Evolutionary conservation across 352 stramenopile species (phyloP).

Genomic region (Hyaloperonospora brassicae): DNA sequence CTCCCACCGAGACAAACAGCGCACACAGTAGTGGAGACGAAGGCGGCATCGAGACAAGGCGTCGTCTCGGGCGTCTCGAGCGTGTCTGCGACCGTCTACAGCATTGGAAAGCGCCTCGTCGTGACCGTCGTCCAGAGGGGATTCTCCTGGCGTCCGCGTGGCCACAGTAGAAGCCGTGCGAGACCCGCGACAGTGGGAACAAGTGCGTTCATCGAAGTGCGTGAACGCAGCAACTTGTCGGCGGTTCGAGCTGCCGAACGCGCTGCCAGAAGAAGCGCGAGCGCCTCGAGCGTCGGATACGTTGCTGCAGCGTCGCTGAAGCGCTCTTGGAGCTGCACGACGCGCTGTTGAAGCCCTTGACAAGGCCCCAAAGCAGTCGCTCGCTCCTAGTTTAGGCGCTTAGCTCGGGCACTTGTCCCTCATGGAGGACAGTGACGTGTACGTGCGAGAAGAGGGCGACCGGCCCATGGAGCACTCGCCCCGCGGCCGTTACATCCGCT

Average conservation of each 20-base stretch:
- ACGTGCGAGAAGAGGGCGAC: conserved; percentile 66
- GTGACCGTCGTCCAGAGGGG: conserved; percentile 11
- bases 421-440: conserved; percentile 66
- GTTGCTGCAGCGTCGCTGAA: too few relatives aligned
- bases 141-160: conserved; percentile 11
- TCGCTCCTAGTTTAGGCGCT: conserved; percentile 1
- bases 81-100: conserved; percentile 12
- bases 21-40: conserved; percentile 23
- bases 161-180: conserved; percentile 14
- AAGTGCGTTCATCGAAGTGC: not conserved
- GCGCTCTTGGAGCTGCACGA: too few relatives aligned
- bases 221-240: conserved; percentile 1
- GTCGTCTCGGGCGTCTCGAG: conserved; percentile 26
- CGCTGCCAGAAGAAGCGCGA: too few relatives aligned
- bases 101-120: conserved; percentile 8
- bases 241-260: not conserved
- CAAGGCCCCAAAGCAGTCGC: not conserved
- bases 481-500: conserved; percentile 79
- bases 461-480: conserved; percentile 70
- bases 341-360: too few relatives aligned
- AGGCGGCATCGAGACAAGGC: conserved; percentile 21
- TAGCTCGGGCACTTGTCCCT: not conserved
- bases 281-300: too few relatives aligned
- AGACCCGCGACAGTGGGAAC: not conserved
- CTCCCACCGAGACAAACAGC: conserved; percentile 25